Percentiles rank a stretch among this genome's conserved stretches.
Conservation (phyloP, 768 basidiomycete species). For the Auricularia sp. region DNA sequence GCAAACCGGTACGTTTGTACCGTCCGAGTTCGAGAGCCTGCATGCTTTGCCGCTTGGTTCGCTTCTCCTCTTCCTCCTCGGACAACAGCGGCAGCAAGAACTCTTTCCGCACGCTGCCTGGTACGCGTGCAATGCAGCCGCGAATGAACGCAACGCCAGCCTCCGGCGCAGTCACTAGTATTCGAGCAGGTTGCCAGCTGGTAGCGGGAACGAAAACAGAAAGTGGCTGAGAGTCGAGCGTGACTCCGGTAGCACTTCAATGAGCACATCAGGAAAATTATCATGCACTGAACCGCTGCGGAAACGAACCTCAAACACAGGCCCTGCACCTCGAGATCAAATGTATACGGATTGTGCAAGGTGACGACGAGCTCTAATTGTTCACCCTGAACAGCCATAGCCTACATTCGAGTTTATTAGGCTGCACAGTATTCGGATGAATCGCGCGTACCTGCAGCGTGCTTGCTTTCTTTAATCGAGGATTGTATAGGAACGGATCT, state of each 20-base stretch:
- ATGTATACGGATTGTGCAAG: slow-evolving; percentile 85
- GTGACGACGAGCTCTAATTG: slow-evolving; percentile 70
- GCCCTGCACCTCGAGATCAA: slow-evolving; percentile 81
- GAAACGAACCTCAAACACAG: slow-evolving; percentile 62
- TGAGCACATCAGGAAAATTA: slow-evolving; percentile 7
- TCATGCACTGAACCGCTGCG: not conserved
- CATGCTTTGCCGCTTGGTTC: slow-evolving; percentile 18
- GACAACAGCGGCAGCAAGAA: slow-evolving; percentile 69
- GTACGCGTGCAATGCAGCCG: slow-evolving; percentile 71
- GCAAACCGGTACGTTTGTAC: slow-evolving; percentile 23
- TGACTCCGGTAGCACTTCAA: slow-evolving; percentile 69
- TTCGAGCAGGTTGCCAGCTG: slow-evolving; percentile 59
- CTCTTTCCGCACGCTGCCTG: slow-evolving; percentile 59
- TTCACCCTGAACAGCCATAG: slow-evolving; percentile 74
- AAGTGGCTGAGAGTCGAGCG: slow-evolving; percentile 57
- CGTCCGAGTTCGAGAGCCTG: slow-evolving; percentile 17
- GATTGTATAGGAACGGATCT: slow-evolving; percentile 90
- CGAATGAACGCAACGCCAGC: slow-evolving; percentile 62
- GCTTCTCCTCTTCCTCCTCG: slow-evolving; percentile 54
- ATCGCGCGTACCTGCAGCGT: slow-evolving; percentile 28
- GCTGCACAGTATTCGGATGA: no score
- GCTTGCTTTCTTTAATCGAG: slow-evolving; percentile 44
- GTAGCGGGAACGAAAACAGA: slow-evolving; percentile 62
- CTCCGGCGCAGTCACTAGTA: slow-evolving; percentile 56
- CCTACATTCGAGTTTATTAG: slow-evolving; percentile 10